These are phyloP conservation scores for Escovopsis sp. DNA, from an alignment of 2,329 filamentous ascomycete species.

Conservation along the genomic window DNA sequence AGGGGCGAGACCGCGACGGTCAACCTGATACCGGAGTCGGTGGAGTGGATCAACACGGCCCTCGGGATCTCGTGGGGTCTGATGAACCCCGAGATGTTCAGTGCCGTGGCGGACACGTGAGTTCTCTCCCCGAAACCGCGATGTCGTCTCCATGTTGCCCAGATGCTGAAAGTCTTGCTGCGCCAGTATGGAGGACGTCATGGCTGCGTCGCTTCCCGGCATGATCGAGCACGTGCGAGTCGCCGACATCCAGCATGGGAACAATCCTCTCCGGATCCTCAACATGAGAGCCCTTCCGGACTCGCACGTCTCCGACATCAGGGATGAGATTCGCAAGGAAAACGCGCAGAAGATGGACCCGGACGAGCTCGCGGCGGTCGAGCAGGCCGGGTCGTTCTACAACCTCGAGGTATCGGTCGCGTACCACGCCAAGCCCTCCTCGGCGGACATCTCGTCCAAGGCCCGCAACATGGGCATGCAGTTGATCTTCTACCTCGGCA, in stretches of 20 bases:
- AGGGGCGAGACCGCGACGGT: slow-evolving; percentile 74
- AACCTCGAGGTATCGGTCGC: slow-evolving; percentile 84
- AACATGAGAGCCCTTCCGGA: slow-evolving; percentile 75
- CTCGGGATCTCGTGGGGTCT: slow-evolving; percentile 76
- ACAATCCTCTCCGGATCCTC: slow-evolving; percentile 76
- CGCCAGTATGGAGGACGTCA: slow-evolving; percentile 52
- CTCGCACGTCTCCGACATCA: slow-evolving; percentile 64
- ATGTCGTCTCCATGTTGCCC: too few species aligned
- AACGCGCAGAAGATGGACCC: slow-evolving; percentile 73
- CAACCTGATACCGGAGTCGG: slow-evolving; percentile 83
- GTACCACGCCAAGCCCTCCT: slow-evolving; percentile 72
- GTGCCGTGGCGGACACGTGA: slow-evolving; percentile 71
- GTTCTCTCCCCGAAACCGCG: too few species aligned
- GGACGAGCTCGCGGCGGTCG: slow-evolving; percentile 74
- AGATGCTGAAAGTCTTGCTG: neutral
- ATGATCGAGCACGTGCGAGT: slow-evolving; percentile 91
- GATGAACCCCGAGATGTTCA: slow-evolving; percentile 91
- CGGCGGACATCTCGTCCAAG: slow-evolving; percentile 58
- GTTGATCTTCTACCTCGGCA: slow-evolving; percentile 80
- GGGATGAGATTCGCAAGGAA: slow-evolving; percentile 63
- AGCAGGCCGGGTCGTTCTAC: slow-evolving; percentile 84
- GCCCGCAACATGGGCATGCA: slow-evolving; percentile 97
- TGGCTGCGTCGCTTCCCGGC: slow-evolving; percentile 86
- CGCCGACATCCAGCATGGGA: slow-evolving; percentile 87
- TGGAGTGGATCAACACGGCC: slow-evolving; percentile 91